A percentile compares a stretch with the other conserved stretches of the same genome.
Conservation (phyloP, 495 filamentous ascomycete species). For the Daldinia loculata region DNA sequence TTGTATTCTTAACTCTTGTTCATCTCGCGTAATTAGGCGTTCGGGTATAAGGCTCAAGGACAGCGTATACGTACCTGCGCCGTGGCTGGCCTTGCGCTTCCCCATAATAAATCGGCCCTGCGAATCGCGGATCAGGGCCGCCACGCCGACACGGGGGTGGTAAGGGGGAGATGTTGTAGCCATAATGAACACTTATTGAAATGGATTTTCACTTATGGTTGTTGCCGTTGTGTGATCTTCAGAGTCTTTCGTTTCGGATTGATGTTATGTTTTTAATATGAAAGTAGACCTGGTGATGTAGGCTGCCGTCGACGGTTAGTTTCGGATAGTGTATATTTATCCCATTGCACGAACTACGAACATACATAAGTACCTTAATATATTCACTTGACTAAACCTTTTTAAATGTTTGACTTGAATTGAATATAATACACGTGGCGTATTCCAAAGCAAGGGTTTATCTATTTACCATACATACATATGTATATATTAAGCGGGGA, state of each 20-base stretch:
- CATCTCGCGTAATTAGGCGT: too few species aligned
- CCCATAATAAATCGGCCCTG: conserved; percentile 52
- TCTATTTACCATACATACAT: too few species aligned
- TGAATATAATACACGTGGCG: too few species aligned
- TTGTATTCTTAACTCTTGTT: too few species aligned
- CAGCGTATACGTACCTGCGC: conserved; percentile 44
- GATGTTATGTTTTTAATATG: background rate
- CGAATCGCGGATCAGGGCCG: conserved; percentile 48
- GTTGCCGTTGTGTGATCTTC: background rate
- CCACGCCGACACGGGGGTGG: conserved; percentile 52
- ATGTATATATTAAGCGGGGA: too few species aligned
- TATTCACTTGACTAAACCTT: too few species aligned
- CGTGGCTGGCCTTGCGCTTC: conserved; percentile 53
- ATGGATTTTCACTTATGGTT: background rate
- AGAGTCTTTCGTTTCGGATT: background rate
- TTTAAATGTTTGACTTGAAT: too few species aligned
- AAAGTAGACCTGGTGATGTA: conserved; percentile 11
- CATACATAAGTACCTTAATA: too few species aligned
- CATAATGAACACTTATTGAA: background rate
- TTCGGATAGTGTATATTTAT: background rate
- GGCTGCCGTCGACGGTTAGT: background rate
- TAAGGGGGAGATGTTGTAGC: conserved; percentile 12
- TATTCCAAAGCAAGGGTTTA: too few species aligned
- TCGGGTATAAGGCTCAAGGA: background rate
- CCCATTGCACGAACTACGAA: too few species aligned